A percentile compares a stretch with the other conserved stretches of the same genome.
Evolutionary conservation across 306 rosid species (phyloP).

Genomic region (Gynostemma pentaphyllum): DNA sequence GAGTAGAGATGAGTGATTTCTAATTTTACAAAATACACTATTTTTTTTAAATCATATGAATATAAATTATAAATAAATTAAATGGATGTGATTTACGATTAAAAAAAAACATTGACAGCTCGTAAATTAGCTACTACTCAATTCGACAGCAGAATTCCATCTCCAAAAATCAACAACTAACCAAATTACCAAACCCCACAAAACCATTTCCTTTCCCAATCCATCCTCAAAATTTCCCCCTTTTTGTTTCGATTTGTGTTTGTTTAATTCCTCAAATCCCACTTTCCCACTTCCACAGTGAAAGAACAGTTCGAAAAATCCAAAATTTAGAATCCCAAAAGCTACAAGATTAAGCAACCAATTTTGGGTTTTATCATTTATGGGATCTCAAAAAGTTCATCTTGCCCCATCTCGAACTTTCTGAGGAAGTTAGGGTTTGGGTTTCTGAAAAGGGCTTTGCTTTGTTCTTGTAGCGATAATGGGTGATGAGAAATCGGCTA

Average conservation of each 20-base stretch:
- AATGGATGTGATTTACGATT: no score
- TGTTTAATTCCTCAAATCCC: conserved; percentile 7
- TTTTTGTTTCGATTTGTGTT: neutral
- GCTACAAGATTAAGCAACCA: conserved; percentile 8
- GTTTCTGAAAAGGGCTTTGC: neutral
- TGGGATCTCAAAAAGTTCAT: conserved; percentile 6
- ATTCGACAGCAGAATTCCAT: neutral
- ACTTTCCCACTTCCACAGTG: neutral
- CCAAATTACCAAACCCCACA: neutral
- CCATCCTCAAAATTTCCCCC: neutral
- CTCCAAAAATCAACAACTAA: neutral
- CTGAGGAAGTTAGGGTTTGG: conserved; percentile 1
- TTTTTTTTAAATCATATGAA: no score
- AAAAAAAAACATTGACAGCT: neutral
- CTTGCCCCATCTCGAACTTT: neutral
- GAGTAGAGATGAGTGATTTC: no score
- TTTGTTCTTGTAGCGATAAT: conserved; percentile 18
- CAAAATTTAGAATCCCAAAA: neutral
- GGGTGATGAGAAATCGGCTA: conserved; percentile 65
- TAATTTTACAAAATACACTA: no score
- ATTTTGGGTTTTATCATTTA: neutral
- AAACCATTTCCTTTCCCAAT: neutral
- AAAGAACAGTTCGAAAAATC: neutral
- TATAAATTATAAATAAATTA: no score
- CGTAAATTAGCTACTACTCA: conserved; percentile 2